Base-by-base conservation (phyloP, 176 grass and related monocot genomes). In the Calamus simplicifolius region DNA sequence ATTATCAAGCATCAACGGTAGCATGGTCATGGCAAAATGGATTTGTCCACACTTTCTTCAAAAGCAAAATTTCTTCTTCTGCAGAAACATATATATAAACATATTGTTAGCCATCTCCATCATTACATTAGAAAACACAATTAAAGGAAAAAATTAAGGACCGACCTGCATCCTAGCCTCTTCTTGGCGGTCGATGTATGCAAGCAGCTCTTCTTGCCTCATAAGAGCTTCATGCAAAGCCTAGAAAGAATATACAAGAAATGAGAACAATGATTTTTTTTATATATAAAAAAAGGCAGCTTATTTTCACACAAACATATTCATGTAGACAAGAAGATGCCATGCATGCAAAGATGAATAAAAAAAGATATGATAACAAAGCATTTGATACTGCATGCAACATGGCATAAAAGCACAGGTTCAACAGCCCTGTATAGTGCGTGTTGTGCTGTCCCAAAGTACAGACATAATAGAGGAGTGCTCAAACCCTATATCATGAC, bases 141-240 rank as follows among this genome's bases (percentile, higher is more conserved):
- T 28, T 26, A n/a, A 25, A 49, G 3, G 5, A 28, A 38, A 23
- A 62, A 52, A 21, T 3, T 18, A 6, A 58, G 58, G 25, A 90
- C 74, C 7, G 76, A 95, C 91, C 91, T 73, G 73, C 59, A 83
- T 66, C 73, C 88, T 92, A 29, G 84, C 87, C 49, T 85, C 60
- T 68, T 88, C 85, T 73, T 89, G 86, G 19, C 93, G 66, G 52
- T 98, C 93, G 2, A 98, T 68, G 30, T 80, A 92, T 3, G 93
- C 87, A 26, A 98, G 73, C n/a, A 98, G 71, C 59, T 98, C 93
- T 62, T 98, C 93, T 70, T 98, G 93, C 75, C 67, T 89, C 75
- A 98, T 98, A 18, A 98, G 79, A 67, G 87, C 81, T 70, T 92
- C 87, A n/a, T 98, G 76, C 38, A 98, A 78, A 76, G 84, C 93